A percentile compares a stretch with the other conserved stretches of the same genome.
Evolutionary conservation across 2,329 filamentous ascomycete species (phyloP).

Genomic region (Septoria linicola): DNA sequence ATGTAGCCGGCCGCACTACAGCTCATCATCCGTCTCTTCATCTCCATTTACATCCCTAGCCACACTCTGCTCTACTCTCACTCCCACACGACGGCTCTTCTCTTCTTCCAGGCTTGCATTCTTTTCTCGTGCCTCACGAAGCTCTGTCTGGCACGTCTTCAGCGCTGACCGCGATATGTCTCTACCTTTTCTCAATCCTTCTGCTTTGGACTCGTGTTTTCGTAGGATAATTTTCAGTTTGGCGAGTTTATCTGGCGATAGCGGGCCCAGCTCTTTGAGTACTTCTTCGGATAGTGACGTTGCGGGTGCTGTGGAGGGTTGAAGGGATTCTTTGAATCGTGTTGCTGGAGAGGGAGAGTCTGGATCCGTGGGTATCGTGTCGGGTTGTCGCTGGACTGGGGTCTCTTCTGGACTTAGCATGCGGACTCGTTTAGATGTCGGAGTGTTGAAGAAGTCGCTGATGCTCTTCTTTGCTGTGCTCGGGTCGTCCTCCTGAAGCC

Average conservation of each 20-base stretch:
- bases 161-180: slow-evolving; percentile 64
- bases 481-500: slow-evolving; percentile 37
- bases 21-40: slow-evolving; percentile 18
- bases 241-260: slow-evolving; percentile 31
- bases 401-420: background rate
- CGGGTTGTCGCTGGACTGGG: slow-evolving; percentile 2
- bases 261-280: slow-evolving; percentile 23
- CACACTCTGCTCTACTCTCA: slow-evolving; percentile 31
- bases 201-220: slow-evolving; percentile 57
- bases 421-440: slow-evolving; percentile 14
- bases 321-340: slow-evolving; percentile 31
- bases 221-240: slow-evolving; percentile 51
- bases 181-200: slow-evolving; percentile 63
- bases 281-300: slow-evolving; percentile 31
- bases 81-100: slow-evolving; percentile 50
- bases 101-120: slow-evolving; percentile 59
- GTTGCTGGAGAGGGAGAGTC: slow-evolving; percentile 26
- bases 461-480: slow-evolving; percentile 32
- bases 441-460: slow-evolving; percentile 30
- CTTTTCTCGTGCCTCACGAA: slow-evolving; percentile 65
- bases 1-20: slow-evolving; percentile 1
- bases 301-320: slow-evolving; percentile 27
- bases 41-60: slow-evolving; percentile 2
- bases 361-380: slow-evolving; percentile 2
- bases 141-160: slow-evolving; percentile 63